A percentile compares a stretch with the other conserved stretches of the same genome.
phyloP scores from a whole-genome alignment of 805 yeast species.

The Groenewaldozyma salmanticensis region DNA sequence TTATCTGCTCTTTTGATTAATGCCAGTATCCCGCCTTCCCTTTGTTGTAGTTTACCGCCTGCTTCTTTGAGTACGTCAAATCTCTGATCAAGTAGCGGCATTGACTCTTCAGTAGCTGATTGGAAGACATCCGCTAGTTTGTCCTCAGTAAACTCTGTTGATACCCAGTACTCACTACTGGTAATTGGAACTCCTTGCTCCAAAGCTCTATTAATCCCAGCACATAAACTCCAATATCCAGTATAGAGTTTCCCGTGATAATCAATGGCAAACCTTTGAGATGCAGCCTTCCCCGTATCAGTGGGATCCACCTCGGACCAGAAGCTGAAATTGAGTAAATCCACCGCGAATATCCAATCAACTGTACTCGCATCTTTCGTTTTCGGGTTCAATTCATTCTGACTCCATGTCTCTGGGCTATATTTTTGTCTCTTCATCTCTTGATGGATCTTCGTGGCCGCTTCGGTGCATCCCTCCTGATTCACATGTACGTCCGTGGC shows the following conservation, averaged over 20 bases:
- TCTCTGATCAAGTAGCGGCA: slow-evolving; percentile 30
- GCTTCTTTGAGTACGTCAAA: slow-evolving; percentile 29
- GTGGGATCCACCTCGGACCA: slow-evolving; percentile 30
- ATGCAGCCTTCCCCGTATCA: slow-evolving; percentile 24
- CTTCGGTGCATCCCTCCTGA: slow-evolving; percentile 20
- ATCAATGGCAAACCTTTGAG: slow-evolving; percentile 26
- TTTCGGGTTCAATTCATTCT: slow-evolving; percentile 28
- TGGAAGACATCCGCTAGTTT: slow-evolving; percentile 23
- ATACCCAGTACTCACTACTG: slow-evolving; percentile 28
- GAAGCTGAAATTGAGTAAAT: slow-evolving; percentile 34
- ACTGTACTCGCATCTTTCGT: slow-evolving; percentile 11
- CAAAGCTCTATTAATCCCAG: slow-evolving; percentile 34
- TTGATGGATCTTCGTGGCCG: slow-evolving; percentile 22
- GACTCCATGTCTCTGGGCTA: slow-evolving; percentile 30
- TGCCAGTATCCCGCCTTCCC: slow-evolving; percentile 1
- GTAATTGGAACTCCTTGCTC: slow-evolving; percentile 32
- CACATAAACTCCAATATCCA: slow-evolving; percentile 37
- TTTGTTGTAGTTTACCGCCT: slow-evolving; percentile 20
- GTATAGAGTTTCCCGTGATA: slow-evolving; percentile 29
- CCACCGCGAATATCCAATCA: slow-evolving; percentile 35
- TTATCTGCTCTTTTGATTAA: slow-evolving; percentile 17
- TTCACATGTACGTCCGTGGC: slow-evolving; percentile 26
- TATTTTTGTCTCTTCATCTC: slow-evolving; percentile 24
- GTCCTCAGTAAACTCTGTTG: slow-evolving; percentile 19
- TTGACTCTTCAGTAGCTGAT: slow-evolving; percentile 23